Evolutionary conservation across 1,139 yeast species (phyloP).

Genomic region (Suhomyces guaymorum): DNA sequence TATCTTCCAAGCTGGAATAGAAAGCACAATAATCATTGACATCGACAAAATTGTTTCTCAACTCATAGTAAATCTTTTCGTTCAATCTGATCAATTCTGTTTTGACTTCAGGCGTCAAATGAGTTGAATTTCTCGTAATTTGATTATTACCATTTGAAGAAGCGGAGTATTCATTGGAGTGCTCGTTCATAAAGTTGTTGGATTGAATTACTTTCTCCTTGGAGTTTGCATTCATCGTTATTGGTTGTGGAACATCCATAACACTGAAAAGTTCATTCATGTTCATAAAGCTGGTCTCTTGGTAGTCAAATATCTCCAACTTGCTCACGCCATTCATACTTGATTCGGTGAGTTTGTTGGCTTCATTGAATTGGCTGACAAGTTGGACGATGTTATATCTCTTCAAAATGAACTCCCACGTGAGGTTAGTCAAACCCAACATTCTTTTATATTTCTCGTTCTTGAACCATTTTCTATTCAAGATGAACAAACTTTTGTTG

Average conservation of each 20-base stretch:
- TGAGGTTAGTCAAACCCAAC: constrained; percentile 43
- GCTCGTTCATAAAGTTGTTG: neutral
- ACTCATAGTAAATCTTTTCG: constrained; percentile 44
- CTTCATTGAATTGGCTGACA: constrained; percentile 30
- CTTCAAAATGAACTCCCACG: constrained; percentile 48
- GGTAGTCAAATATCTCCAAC: constrained; percentile 43
- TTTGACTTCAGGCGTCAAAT: constrained; percentile 14
- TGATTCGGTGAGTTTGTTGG: constrained; percentile 16
- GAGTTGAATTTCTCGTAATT: constrained; percentile 13
- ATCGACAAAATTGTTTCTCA: constrained; percentile 47
- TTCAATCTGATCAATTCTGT: constrained; percentile 36
- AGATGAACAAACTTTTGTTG: constrained; percentile 45
- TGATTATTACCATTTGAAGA: constrained; percentile 8
- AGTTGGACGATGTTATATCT: constrained; percentile 34
- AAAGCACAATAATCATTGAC: constrained; percentile 50
- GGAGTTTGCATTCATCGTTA: too few relatives aligned
- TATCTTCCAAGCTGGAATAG: constrained; percentile 44
- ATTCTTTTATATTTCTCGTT: constrained; percentile 50
- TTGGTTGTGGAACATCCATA: constrained; percentile 49
- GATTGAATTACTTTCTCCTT: neutral
- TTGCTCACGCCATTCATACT: constrained; percentile 15
- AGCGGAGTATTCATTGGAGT: neutral
- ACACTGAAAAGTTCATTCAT: constrained; percentile 44
- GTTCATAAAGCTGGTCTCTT: constrained; percentile 40
- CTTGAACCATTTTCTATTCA: constrained; percentile 49